Evolutionary conservation across 2,329 filamentous ascomycete species (phyloP), one percentile per base, ranked within the genome.

Genomic region (Alternaria sp.): DNA sequence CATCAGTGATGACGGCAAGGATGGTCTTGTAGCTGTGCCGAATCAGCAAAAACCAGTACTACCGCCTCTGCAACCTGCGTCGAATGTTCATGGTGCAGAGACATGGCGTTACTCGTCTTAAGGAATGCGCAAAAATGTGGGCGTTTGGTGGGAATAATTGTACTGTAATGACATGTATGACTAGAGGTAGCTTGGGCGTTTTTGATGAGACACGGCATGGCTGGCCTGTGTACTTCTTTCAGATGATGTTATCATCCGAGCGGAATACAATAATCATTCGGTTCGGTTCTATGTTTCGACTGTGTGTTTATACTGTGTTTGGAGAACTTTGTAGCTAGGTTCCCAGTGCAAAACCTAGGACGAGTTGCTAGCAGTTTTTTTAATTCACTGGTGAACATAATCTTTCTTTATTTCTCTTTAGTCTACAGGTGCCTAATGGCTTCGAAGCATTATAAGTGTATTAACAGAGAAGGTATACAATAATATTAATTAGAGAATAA

Each of bases 1-100:
- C 13, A 72, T 75, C 9, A 74, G 71, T 21, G 74, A 76, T 53
- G 67, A 74, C 51, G 74, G 68, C 3, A 72, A 74, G 28, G 55
- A 28, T 7, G 56, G 33, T 14, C 53, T 33, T 31, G 46, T 48
- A 9, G 56, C 50, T 23, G 57, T 50, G 13, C 33, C 65, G 24
- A 44, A 56, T 13, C 44, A 62, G 37, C 21, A 50, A 13, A 60
- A 62, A 40, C n/a, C 58, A 14, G 46, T 39, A 24, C 54, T 59
- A 2, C 34, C 56, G 17, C 41, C 52, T 9, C 51, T 56, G 13
- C 62, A 67, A 40, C 17, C 51, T 23, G 48, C 52, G 33, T 34
- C 39, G 9, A 52, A 63, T 40, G 48, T 67, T 14, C 72, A 71
- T 39, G 62, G 67, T 8, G 74, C 54, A 7, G 74, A 76, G 62